These are phyloP conservation scores for Asterochloris sp. DNA, from an alignment of 139 green algal genomes.

Conservation along the genomic window DNA sequence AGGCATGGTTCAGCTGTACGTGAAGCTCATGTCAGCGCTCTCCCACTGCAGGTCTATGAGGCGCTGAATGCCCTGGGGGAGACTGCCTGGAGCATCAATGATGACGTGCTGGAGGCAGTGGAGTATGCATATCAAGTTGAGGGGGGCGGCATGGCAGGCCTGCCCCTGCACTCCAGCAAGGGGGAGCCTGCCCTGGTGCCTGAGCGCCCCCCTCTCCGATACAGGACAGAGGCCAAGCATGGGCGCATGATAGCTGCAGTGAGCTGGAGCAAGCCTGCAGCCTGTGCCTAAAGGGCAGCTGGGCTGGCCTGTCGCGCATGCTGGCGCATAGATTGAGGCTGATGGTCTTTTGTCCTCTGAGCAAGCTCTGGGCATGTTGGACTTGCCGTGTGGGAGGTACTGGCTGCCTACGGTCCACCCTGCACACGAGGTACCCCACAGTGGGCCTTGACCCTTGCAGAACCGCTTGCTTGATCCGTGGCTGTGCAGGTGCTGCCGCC, in stretches of 20 bases:
- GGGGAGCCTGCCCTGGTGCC: neutral
- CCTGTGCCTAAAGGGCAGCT: too few species aligned
- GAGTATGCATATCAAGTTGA: constrained; percentile 23
- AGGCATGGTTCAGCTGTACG: neutral
- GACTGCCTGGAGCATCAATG: constrained; percentile 69
- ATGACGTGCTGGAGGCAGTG: constrained; percentile 45
- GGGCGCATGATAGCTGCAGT: constrained; percentile 11
- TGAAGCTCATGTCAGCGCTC: neutral
- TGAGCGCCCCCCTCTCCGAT: neutral
- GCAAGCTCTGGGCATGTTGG: too few species aligned
- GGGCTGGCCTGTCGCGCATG: too few species aligned
- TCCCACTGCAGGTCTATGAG: constrained; percentile 55
- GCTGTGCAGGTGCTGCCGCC: neutral
- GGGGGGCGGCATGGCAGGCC: constrained; percentile 22
- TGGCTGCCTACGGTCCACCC: too few species aligned
- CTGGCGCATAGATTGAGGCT: too few species aligned
- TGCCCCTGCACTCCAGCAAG: constrained; percentile 8
- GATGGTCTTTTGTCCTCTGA: too few species aligned
- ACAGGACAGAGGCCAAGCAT: constrained; percentile 1
- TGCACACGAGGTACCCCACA: too few species aligned
- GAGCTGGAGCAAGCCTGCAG: neutral
- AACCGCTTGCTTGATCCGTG: neutral
- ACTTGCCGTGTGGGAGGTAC: too few species aligned
- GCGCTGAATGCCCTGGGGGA: constrained; percentile 77
- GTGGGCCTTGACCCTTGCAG: too few species aligned